Evolutionary conservation across 148 eudicot genomes (phyloP), one percentile per base, ranked within the genome.

Genomic region (Fallopia convolvulus): DNA sequence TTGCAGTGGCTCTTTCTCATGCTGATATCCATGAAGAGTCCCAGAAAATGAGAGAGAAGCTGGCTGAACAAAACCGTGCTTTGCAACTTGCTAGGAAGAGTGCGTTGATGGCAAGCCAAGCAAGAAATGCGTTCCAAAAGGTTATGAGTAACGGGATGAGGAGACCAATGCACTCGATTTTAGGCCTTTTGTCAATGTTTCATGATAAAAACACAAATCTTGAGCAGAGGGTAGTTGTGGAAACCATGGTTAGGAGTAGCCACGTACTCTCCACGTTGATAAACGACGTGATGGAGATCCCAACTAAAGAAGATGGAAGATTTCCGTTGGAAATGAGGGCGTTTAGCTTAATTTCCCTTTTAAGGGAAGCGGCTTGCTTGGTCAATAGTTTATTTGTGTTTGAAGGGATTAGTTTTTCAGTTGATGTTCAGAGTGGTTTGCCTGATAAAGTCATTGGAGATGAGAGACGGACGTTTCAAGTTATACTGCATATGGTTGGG

Each of bases 131-230:
- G 0, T 90, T 92, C 75, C 97, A 94, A 68, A 89, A 81, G 84
- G 98, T 94, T n/a, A 94, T 94, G 98, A 92, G 91, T 71, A 82
- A 87, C 20, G 92, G 97, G 73, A 82, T 94, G 86, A 85, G 96
- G 81, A 90, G 89, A 75, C 98, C 98, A 0, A 89, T 94, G 93
- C 97, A 94, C 78, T 90, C 97, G 0, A 85, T 90, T 55, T 81
- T 92, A 49, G 93, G 98, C 56, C 86, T 94, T 76, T 88, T 94
- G 26, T 90, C 96, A 1, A 77, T 94, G 77, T 80, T 89, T 77
- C 91, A 89, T 23, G 90, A 85, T 15, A 93, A 88, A 36, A 88
- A 88, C 56, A 56, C 88, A 55, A 81, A 76, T 47, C 21, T 70
- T 52, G 85, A 86, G 75, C 98, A 90, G 47, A 79, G 23, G 72